Evolutionary conservation across 1,284 basidiomycete genomes (phyloP), one percentile per base, ranked within the genome.

Genomic region (Cryptococcus jaspeensis): DNA sequence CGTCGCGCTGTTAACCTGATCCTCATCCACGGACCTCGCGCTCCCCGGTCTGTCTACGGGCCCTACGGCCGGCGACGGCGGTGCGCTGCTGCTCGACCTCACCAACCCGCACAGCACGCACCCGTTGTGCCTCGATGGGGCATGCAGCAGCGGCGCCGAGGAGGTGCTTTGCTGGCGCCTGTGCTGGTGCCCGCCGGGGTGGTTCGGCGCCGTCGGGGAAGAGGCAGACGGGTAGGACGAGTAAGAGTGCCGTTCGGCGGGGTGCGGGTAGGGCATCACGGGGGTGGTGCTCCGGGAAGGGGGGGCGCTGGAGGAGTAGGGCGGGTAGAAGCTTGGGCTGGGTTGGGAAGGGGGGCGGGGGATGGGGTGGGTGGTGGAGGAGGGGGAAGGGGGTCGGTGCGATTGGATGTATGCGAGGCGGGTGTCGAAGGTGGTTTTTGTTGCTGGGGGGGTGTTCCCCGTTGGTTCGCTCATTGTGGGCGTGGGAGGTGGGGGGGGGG

Each of bases 51-150:
- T n/a, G n/a, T n/a, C n/a, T n/a, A n/a, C n/a, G n/a, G n/a, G n/a
- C n/a, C n/a, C n/a, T n/a, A n/a, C n/a, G n/a, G n/a, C n/a, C n/a
- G 50, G n/a, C 16, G 39, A 35, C 36, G 48, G 32, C 28, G 43
- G 28, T 18, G 48, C 18, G 25, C 44, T 46, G n/a, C 35, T 22
- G 22, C 46, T 36, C 4, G 61, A 62, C 13, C 61, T 53, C 12
- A 72, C 68, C 2, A 67, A 44, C 12, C 70, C 64, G 52, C 70
- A 72, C 3, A 72, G 56, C 1, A 70, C 66, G 35, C 70, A 72
- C 15, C 70, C 70, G 11, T 68, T 65, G 41, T 63, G 56, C n/a
- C 53, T 41, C 3, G 51, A 6, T 36, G 50, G 52, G 22, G 40
- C 28, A 15, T 37, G 25, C 16, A 51, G 42, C 20, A 36, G n/a